phyloP scores from a whole-genome alignment of 371 early-diverging fungal genomes.

The Mortierella sp. region DNA sequence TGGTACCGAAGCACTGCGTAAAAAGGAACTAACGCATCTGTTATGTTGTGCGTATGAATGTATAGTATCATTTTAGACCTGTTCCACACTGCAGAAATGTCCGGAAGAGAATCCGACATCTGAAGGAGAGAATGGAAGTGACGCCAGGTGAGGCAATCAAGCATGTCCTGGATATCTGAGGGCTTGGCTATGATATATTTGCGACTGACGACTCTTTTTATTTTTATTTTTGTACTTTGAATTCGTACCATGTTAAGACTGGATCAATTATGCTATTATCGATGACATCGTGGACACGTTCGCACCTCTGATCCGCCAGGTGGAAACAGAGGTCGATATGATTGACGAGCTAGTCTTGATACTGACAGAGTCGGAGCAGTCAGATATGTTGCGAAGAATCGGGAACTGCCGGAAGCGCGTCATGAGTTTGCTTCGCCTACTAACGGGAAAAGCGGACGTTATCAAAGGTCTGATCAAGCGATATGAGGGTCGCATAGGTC shows the following conservation, averaged over 20 bases:
- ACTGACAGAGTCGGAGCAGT: constrained; percentile 77
- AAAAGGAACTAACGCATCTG: too few species aligned
- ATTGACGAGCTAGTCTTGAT: constrained; percentile 93
- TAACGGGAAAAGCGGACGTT: constrained; percentile 87
- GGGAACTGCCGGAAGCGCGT: constrained; percentile 87
- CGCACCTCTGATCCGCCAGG: constrained; percentile 80
- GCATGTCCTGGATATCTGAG: too few species aligned
- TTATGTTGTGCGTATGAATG: background rate
- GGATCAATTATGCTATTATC: constrained; percentile 92
- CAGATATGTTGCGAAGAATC: constrained; percentile 90
- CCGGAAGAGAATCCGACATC: constrained; percentile 68
- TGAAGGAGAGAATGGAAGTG: constrained; percentile 71
- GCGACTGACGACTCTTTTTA: too few species aligned
- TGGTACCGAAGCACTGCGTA: too few species aligned
- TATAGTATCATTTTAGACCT: constrained; percentile 72
- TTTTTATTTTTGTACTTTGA: background rate
- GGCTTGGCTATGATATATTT: too few species aligned
- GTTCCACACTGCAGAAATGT: constrained; percentile 72
- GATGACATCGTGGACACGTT: constrained; percentile 90
- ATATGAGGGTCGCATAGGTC: constrained; percentile 65
- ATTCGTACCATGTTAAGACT: constrained; percentile 60
- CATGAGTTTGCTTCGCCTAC: constrained; percentile 78
- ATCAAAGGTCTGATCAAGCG: constrained; percentile 76
- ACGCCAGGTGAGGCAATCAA: constrained; percentile 57
- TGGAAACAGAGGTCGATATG: constrained; percentile 89